A percentile compares a stretch with the other conserved stretches of the same genome.
Conservation (phyloP, 805 yeast genomes). For the Pichia nakasei region DNA sequence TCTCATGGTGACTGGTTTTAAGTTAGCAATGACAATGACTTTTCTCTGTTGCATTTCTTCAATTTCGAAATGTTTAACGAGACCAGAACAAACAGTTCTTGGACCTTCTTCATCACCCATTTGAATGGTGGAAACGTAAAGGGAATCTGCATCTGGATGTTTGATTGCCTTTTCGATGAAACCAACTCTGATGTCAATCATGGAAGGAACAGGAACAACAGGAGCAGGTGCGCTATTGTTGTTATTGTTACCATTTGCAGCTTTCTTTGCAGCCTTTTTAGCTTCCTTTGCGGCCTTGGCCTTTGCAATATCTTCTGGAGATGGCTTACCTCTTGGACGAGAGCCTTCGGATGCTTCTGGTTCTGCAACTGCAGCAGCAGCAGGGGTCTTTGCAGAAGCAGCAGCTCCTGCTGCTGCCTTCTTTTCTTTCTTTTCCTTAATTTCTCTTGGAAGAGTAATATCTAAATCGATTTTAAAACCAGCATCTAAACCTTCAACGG, state of each 20-base stretch:
- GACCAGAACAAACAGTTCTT: conserved; percentile 96
- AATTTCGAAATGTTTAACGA: conserved; percentile 78
- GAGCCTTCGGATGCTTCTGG: conserved; percentile 8
- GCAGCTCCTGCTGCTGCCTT: conserved; percentile 16
- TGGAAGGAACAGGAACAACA: conserved; percentile 69
- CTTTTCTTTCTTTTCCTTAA: conserved; percentile 17
- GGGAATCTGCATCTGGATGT: conserved; percentile 96
- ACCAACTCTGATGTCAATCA: conserved; percentile 91
- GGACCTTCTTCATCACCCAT: conserved; percentile 97
- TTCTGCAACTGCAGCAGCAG: conserved; percentile 10
- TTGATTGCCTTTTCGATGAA: conserved; percentile 92
- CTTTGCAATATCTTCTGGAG: conserved; percentile 25
- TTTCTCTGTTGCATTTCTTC: conserved; percentile 94
- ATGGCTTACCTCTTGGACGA: conserved; percentile 15
- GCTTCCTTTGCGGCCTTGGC: conserved; percentile 32
- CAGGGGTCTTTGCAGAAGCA: conserved; percentile 8
- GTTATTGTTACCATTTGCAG: conserved; percentile 46
- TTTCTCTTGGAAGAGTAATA: conserved; percentile 55
- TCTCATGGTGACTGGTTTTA: conserved; percentile 97
- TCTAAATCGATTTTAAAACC: conserved; percentile 49
- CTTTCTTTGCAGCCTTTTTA: conserved; percentile 38
- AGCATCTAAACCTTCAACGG: conserved; percentile 29
- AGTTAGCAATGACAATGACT: conserved; percentile 87
- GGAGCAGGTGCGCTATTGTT: conserved; percentile 49
- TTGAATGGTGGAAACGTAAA: conserved; percentile 93